Base-by-base conservation (phyloP, 305 asterid genomes). In the Fraxinus velutina region DNA sequence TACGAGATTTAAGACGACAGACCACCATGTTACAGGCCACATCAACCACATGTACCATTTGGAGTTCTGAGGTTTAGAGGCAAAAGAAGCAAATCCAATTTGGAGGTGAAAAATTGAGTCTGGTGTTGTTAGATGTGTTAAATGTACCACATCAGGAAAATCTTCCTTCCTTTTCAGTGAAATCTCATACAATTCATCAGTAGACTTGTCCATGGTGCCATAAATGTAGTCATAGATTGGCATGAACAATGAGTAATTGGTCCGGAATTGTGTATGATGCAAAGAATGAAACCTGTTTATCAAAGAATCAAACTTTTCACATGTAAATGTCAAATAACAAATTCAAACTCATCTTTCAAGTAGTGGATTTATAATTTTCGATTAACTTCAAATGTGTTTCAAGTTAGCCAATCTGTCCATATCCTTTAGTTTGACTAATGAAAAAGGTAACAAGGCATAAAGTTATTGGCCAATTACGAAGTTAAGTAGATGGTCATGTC, bases 241-340 rank as follows among this genome's bases (percentile, higher is more conserved):
- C 94, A 92, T 90, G 86, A 92, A 92, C 39, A 92, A 73, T 2
- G 90, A 85, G 50, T 92, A 92, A 73, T 92, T 92, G 1, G 92
- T 91, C 9, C 95, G 86, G 24, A 91, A 91, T 12, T 86, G 92
- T 4, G 96, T 90, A 76, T 90, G 93, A 44, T 92, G 94, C 83
- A 92, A n/a, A 0, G 95, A 91, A 84, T 89, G 93, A 55, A 77
- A 92, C 89, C 93, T 90, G 87, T 33, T 27, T 34, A 2, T 15
- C 5, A 57, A 52, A 80, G 42, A 10, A 30, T 24, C 2, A 24
- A 44, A 76, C 2, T 52, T 52, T 24, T n/a, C 10, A 17, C 17
- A 37, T 5, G 17, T 34, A 32, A 60, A 17, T 57, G 30, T 60
- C 30, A 60, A 21, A 60, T 6, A 60, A 19, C 70, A 60, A 60